A percentile compares a stretch with the other conserved stretches of the same genome.
Evolutionary conservation across 306 rosid species (phyloP).

Genomic region (Argentina anserina): DNA sequence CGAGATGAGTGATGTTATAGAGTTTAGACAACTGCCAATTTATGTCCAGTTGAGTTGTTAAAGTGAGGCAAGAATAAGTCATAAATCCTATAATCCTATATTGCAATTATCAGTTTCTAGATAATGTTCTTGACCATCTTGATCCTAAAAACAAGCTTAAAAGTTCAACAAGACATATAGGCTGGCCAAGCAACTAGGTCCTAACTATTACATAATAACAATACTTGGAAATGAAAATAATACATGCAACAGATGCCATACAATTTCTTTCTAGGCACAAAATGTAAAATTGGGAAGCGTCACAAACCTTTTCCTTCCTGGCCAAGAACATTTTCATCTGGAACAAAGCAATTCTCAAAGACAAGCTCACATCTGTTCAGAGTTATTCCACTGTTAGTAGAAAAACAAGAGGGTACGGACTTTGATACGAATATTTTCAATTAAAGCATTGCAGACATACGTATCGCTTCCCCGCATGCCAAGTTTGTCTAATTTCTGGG

Average conservation of each 20-base stretch:
- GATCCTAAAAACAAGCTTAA: neutral
- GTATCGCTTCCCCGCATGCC: slow-evolving; percentile 99
- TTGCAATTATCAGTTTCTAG: neutral
- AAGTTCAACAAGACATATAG: neutral
- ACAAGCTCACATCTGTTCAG: slow-evolving; percentile 91
- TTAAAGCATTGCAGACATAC: slow-evolving; percentile 45
- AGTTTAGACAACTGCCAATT: neutral
- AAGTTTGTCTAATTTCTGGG: slow-evolving; percentile 93
- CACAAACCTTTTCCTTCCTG: slow-evolving; percentile 86
- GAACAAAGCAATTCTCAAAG: slow-evolving; percentile 95
- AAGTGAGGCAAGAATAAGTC: neutral
- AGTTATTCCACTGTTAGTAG: slow-evolving; percentile 39
- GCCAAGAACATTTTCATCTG: slow-evolving; percentile 90
- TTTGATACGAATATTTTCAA: slow-evolving; percentile 14
- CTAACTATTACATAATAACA: neutral
- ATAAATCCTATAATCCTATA: neutral
- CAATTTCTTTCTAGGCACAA: slow-evolving; percentile 7
- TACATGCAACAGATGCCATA: neutral
- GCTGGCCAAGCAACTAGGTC: neutral
- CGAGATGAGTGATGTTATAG: neutral
- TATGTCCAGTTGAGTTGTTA: neutral
- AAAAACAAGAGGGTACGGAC: slow-evolving; percentile 18
- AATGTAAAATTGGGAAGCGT: slow-evolving; percentile 16
- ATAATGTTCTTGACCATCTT: neutral
- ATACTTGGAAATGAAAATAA: neutral